phyloP scores from a whole-genome alignment of 176 grass and related monocot genomes.

The Secale cereale region DNA sequence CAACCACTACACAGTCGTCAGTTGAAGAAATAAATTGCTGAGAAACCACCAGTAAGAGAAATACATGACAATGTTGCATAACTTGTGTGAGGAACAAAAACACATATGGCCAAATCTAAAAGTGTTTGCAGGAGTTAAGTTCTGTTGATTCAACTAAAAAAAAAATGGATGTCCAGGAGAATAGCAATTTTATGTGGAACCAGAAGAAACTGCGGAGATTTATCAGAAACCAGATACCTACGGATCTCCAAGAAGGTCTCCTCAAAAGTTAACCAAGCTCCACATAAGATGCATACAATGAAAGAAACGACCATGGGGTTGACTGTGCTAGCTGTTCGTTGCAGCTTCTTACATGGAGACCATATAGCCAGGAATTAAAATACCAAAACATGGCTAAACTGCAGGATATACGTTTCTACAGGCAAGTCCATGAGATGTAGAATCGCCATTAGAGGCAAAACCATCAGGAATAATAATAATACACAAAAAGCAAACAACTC shows the following conservation, averaged over 20 bases:
- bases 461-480: background rate
- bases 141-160: background rate
- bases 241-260: background rate
- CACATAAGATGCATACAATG: constrained; percentile 44
- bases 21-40: background rate
- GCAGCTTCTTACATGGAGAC: background rate
- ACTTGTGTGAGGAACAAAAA: background rate
- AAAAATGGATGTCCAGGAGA: background rate
- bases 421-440: background rate
- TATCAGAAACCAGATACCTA: background rate
- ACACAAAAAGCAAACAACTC: background rate
- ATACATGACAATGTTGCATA: background rate
- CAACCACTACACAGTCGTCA: background rate
- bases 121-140: background rate
- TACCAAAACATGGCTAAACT: background rate
- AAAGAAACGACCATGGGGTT: constrained; percentile 16
- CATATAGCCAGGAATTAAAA: background rate
- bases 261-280: background rate
- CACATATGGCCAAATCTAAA: background rate
- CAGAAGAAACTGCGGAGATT: background rate
- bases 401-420: background rate
- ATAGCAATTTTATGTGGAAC: background rate
- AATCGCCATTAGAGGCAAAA: constrained; percentile 1
- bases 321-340: background rate
- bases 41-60: background rate